phyloP scores from a whole-genome alignment of 2,329 filamentous ascomycete genomes.

The Sporothrix protearum region DNA sequence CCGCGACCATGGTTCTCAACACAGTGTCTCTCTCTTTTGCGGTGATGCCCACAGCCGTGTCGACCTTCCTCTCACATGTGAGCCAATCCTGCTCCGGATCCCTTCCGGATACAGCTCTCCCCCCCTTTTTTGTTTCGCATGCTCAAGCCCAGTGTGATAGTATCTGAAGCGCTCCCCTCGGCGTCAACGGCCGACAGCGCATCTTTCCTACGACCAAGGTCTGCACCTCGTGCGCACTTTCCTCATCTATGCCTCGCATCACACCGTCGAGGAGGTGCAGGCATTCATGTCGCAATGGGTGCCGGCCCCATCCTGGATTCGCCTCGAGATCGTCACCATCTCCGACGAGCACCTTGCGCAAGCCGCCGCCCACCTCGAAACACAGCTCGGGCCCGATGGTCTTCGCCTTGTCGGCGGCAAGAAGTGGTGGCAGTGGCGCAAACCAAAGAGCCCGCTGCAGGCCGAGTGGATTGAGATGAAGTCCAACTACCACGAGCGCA shows the following conservation, averaged over 20 bases:
- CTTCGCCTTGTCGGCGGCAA: constrained; percentile 72
- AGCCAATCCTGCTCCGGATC: constrained; percentile 33
- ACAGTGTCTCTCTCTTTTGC: constrained; percentile 78
- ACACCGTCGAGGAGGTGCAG: constrained; percentile 90
- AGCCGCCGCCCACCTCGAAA: constrained; percentile 64
- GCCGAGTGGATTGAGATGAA: constrained; percentile 98
- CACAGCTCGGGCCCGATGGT: constrained; percentile 74
- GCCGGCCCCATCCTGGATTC: constrained; percentile 83
- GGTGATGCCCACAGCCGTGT: constrained; percentile 81
- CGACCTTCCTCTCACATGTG: constrained; percentile 84
- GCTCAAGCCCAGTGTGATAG: constrained; percentile 41
- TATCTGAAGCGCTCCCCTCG: constrained; percentile 77
- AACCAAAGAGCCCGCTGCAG: constrained; percentile 60
- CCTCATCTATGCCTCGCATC: constrained; percentile 76
- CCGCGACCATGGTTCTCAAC: constrained; percentile 49
- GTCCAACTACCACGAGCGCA: constrained; percentile 70
- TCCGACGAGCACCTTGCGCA: constrained; percentile 59
- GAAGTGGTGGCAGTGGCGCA: constrained; percentile 87
- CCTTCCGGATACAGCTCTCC: background rate
- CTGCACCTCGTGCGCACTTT: constrained; percentile 84
- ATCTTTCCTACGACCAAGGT: constrained; percentile 92
- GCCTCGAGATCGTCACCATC: constrained; percentile 66
- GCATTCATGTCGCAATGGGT: constrained; percentile 90
- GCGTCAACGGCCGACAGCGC: constrained; percentile 76
- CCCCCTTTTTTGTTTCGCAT: background rate